Evolutionary conservation across 2,329 filamentous ascomycete genomes (phyloP).

Genomic region (Parastagonospora nodorum): DNA sequence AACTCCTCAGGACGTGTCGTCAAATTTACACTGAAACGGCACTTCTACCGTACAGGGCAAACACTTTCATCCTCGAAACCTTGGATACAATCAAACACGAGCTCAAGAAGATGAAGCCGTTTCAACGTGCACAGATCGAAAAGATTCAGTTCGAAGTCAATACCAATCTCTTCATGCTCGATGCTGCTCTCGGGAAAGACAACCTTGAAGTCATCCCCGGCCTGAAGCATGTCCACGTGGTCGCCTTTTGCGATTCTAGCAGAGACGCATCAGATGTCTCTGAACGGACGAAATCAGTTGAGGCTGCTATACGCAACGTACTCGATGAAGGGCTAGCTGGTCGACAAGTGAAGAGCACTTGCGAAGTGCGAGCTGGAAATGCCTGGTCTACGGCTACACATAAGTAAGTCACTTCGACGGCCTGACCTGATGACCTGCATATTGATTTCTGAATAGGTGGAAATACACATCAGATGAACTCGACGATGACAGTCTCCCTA

Average conservation of each 20-base stretch:
- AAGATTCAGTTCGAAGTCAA: no score
- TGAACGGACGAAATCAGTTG: neutral
- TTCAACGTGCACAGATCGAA: neutral
- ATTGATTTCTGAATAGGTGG: no score
- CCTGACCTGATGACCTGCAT: no score
- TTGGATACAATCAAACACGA: neutral
- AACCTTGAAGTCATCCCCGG: neutral
- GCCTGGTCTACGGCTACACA: no score
- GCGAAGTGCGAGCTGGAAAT: no score
- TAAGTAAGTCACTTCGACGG: no score
- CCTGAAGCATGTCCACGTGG: neutral
- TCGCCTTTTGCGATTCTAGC: neutral
- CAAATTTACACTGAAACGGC: neutral
- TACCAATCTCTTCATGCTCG: neutral
- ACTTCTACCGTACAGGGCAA: neutral
- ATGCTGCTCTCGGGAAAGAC: neutral
- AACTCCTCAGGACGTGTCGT: constrained; percentile 18
- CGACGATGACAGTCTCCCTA: no score
- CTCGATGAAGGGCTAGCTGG: no score
- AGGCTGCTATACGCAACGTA: no score
- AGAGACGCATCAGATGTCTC: neutral
- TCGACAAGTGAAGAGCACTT: no score
- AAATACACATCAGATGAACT: no score
- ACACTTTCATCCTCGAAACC: neutral
- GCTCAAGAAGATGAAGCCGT: neutral